Conservation (phyloP, 441 rosid species). For the Syzygium syzygioides region DNA sequence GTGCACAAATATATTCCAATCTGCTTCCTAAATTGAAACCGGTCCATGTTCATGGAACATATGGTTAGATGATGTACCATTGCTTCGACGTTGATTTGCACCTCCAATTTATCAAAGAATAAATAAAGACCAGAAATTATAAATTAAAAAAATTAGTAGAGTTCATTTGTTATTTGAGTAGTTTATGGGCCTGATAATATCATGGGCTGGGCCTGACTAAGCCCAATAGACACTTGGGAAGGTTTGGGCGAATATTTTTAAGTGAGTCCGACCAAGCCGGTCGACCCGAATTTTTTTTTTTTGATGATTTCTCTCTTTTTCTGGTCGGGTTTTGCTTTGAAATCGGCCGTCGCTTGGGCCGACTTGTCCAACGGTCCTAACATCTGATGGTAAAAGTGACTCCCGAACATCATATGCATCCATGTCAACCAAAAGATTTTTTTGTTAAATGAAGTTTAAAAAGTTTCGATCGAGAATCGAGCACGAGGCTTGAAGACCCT, state of each 20-base stretch:
- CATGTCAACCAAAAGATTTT: background rate
- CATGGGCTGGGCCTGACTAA: background rate
- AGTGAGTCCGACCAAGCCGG: background rate
- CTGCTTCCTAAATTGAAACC: background rate
- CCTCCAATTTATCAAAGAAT: background rate
- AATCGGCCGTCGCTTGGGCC: background rate
- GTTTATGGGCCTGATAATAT: background rate
- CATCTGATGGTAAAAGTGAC: background rate
- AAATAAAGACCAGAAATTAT: background rate
- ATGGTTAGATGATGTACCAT: background rate
- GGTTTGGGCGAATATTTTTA: background rate
- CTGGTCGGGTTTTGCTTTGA: background rate
- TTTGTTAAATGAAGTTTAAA: background rate
- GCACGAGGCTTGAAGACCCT: background rate
- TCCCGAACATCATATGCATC: background rate
- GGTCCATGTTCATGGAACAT: background rate
- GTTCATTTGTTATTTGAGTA: background rate
- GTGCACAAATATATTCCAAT: background rate
- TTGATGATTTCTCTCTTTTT: background rate
- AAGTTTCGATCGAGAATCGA: background rate
- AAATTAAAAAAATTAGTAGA: too few relatives aligned
- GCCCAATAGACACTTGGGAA: background rate
- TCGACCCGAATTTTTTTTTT: background rate
- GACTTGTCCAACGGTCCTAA: background rate
- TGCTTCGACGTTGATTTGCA: background rate